These are phyloP conservation scores for Penicillium vulpinum DNA, from an alignment of 2,329 filamentous ascomycete genomes.

Conservation along the genomic window DNA sequence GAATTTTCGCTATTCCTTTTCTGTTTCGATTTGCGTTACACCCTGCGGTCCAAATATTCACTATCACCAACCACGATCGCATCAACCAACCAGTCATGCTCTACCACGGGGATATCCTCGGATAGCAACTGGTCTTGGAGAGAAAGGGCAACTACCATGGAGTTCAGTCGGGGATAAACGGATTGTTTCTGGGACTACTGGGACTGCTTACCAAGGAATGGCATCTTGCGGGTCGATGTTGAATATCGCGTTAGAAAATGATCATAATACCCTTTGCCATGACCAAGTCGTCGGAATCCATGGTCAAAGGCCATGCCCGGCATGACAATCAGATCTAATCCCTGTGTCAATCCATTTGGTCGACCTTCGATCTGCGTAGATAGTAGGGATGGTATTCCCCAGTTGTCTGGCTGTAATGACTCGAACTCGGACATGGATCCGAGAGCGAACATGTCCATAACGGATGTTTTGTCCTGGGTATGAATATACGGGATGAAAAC, in stretches of 20 bases:
- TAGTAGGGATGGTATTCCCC: constrained; percentile 90
- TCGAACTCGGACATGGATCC: constrained; percentile 74
- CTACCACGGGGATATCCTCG: constrained; percentile 69
- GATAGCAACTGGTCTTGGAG: constrained; percentile 81
- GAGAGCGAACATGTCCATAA: constrained; percentile 95
- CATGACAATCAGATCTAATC: constrained; percentile 83
- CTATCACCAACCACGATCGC: constrained; percentile 73
- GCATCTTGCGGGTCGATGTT: constrained; percentile 49
- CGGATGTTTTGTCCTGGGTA: constrained; percentile 60
- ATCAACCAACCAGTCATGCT: constrained; percentile 77
- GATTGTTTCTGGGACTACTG: constrained; percentile 19
- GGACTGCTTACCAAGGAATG: constrained; percentile 63
- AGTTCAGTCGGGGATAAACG: constrained; percentile 26
- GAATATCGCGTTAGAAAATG: constrained; percentile 80
- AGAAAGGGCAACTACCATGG: constrained; percentile 68
- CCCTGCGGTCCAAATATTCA: constrained; percentile 47
- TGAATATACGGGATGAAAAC: constrained; percentile 93
- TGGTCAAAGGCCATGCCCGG: constrained; percentile 91
- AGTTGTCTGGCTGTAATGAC: constrained; percentile 72
- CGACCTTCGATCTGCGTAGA: constrained; percentile 64
- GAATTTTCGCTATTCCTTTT: constrained; percentile 22
- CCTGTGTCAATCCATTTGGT: constrained; percentile 65
- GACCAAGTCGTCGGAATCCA: constrained; percentile 74
- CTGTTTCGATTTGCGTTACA: constrained; percentile 22
- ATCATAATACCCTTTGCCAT: constrained; percentile 97